These are phyloP conservation scores for Phellopilus nigrolimitatus DNA, from an alignment of 1,284 basidiomycete species.

Conservation along the genomic window DNA sequence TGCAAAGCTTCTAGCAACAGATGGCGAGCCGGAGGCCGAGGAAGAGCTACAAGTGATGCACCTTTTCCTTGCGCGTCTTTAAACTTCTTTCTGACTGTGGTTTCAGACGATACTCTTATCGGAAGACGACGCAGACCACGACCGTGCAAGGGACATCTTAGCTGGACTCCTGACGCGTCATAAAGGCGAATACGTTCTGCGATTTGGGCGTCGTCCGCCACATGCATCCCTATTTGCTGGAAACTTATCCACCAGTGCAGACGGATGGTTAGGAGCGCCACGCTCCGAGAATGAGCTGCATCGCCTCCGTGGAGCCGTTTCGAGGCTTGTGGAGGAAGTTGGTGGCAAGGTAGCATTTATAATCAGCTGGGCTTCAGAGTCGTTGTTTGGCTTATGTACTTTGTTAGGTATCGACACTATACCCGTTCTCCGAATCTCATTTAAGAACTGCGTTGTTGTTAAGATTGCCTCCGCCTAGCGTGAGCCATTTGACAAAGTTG, in stretches of 20 bases:
- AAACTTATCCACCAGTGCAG: slow-evolving; percentile 33
- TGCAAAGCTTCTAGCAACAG: slow-evolving; percentile 7
- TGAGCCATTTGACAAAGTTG: too few relatives aligned
- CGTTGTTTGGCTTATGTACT: not conserved
- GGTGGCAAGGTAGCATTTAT: slow-evolving; percentile 54
- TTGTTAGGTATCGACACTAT: slow-evolving; percentile 50
- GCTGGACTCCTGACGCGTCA: slow-evolving; percentile 61
- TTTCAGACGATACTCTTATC: slow-evolving; percentile 36
- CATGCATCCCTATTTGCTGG: slow-evolving; percentile 48
- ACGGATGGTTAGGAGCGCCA: slow-evolving; percentile 50
- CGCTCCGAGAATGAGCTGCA: slow-evolving; percentile 50
- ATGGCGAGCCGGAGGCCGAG: slow-evolving; percentile 40
- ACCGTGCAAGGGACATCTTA: slow-evolving; percentile 55
- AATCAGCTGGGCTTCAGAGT: not conserved
- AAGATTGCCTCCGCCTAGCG: slow-evolving; percentile 66
- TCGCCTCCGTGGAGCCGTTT: slow-evolving; percentile 40
- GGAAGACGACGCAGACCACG: slow-evolving; percentile 37
- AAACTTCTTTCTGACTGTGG: not conserved
- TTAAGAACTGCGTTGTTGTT: slow-evolving; percentile 57
- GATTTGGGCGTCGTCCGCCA: slow-evolving; percentile 61
- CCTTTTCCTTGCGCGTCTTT: not conserved
- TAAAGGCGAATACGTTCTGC: slow-evolving; percentile 66
- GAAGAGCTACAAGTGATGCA: slow-evolving; percentile 54
- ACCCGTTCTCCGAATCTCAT: slow-evolving; percentile 41
- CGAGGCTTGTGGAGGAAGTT: slow-evolving; percentile 56